These are phyloP conservation scores for Moricandia arvensis DNA, from an alignment of 345 rosid genomes.

Conservation along the genomic window DNA sequence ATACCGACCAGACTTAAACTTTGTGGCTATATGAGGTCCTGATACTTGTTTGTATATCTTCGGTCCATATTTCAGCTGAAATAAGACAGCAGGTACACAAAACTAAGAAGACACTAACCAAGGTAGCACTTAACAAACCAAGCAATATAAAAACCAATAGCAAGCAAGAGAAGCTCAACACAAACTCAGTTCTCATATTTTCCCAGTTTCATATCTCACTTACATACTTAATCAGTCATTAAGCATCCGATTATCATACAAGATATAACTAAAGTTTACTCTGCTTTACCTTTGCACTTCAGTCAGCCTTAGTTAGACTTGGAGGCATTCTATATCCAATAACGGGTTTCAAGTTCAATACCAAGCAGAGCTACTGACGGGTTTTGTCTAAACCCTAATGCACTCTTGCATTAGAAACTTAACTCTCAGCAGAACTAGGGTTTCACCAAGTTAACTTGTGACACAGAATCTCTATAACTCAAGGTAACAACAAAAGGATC, in stretches of 20 bases:
- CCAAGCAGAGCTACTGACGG: neutral
- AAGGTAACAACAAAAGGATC: neutral
- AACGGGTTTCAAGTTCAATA: too few relatives aligned
- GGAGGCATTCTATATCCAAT: too few relatives aligned
- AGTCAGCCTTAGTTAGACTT: too few relatives aligned
- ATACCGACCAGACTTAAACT: conserved; percentile 61
- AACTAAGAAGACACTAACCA: neutral
- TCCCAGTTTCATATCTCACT: too few relatives aligned
- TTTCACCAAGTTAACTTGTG: neutral
- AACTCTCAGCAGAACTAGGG: neutral
- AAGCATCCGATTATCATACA: too few relatives aligned
- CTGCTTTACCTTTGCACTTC: too few relatives aligned
- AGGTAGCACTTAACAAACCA: conserved; percentile 3
- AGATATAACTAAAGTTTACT: too few relatives aligned
- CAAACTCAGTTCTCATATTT: neutral
- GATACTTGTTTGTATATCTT: conserved; percentile 59
- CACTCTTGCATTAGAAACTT: neutral
- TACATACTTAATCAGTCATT: too few relatives aligned
- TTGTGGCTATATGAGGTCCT: conserved; percentile 58
- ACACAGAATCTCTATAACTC: neutral
- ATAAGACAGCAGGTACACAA: conserved; percentile 3
- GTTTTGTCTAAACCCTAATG: neutral
- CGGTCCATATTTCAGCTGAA: conserved; percentile 71
- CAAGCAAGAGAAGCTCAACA: neutral
- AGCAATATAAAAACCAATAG: neutral